These are phyloP conservation scores for Podosphaera aphanis DNA, from an alignment of 2,329 filamentous ascomycete genomes.

Conservation along the genomic window DNA sequence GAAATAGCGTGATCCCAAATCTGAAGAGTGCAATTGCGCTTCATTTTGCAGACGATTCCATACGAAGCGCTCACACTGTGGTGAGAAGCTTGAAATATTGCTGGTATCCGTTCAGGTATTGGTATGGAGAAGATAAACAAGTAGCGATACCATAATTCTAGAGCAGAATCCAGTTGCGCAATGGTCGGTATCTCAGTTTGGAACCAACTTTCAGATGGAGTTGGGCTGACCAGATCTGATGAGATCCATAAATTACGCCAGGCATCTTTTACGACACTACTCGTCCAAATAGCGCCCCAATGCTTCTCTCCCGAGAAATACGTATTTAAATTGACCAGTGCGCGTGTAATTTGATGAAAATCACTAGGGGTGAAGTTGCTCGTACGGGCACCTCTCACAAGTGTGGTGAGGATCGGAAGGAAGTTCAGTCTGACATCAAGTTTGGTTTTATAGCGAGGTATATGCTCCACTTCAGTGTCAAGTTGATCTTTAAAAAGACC, in stretches of 20 bases:
- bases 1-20: conserved; percentile 42
- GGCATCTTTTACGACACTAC: conserved; percentile 21
- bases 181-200: conserved; percentile 22
- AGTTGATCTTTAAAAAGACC: conserved; percentile 25
- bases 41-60: conserved; percentile 37
- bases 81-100: conserved; percentile 39
- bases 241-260: conserved; percentile 24
- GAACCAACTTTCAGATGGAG: conserved; percentile 20
- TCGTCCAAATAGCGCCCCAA: conserved; percentile 24
- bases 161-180: conserved; percentile 21
- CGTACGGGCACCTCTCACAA: conserved; percentile 26
- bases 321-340: conserved; percentile 11
- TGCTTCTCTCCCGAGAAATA: conserved; percentile 20
- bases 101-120: conserved; percentile 21
- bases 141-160: conserved; percentile 23
- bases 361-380: conserved; percentile 22
- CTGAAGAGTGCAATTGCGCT: conserved; percentile 32
- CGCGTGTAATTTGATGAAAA: conserved; percentile 18
- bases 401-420: conserved; percentile 25
- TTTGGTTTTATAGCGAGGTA: conserved; percentile 2
- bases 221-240: conserved; percentile 20
- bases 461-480: conserved; percentile 23
- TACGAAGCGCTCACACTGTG: conserved; percentile 37
- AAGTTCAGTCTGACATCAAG: conserved; percentile 27
- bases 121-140: conserved; percentile 25